A percentile compares a stretch with the other conserved stretches of the same genome.
These are phyloP conservation scores for Rhodomyrtus psidioides DNA, from an alignment of 441 rosid species.

Conservation along the genomic window DNA sequence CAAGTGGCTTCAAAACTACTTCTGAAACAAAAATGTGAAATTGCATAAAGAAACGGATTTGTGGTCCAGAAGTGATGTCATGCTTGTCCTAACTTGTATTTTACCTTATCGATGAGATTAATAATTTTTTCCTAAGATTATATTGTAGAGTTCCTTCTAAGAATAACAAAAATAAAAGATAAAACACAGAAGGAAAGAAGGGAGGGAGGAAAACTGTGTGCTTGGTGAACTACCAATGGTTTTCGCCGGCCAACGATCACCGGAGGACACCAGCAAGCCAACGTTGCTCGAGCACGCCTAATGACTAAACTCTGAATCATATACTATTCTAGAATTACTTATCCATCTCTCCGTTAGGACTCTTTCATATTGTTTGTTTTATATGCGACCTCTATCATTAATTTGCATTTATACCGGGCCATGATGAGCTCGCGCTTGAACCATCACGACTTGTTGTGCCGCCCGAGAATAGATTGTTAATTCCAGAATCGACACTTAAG, in stretches of 20 bases:
- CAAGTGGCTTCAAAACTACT: too few species aligned
- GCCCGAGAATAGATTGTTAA: background rate
- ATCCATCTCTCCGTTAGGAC: background rate
- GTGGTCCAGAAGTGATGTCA: too few species aligned
- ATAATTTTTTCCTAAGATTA: background rate
- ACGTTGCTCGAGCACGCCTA: background rate
- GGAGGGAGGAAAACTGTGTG: background rate
- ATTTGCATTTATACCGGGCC: background rate
- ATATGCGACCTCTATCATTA: background rate
- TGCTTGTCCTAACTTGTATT: background rate
- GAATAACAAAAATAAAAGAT: background rate
- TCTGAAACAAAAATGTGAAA: too few species aligned
- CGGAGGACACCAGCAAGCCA: background rate
- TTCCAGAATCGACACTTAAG: background rate
- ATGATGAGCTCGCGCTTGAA: rapidly evolving
- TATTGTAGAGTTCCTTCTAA: background rate
- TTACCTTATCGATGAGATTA: background rate
- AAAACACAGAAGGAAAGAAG: background rate
- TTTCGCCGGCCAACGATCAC: background rate
- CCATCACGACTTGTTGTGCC: background rate
- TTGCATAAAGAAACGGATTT: too few species aligned
- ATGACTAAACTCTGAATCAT: background rate
- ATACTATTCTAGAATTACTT: background rate
- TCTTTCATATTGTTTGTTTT: background rate
- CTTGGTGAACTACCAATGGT: background rate